Evolutionary conservation across 768 basidiomycete genomes (phyloP), one percentile per base, ranked within the genome.

Genomic region (Boletus sp.): DNA sequence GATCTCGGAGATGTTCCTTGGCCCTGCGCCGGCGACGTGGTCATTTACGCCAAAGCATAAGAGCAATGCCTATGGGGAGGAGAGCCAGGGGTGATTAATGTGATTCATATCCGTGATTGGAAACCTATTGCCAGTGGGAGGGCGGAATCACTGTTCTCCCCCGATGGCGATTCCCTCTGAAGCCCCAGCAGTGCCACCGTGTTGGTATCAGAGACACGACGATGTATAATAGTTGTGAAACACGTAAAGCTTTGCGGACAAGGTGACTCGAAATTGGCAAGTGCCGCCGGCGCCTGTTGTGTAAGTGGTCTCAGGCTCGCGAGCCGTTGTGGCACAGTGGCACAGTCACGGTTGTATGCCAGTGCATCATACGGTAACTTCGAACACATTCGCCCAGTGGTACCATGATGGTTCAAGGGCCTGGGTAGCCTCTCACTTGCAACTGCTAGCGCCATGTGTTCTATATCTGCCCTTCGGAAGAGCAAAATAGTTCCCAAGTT

Each of bases 1-100:
- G 75, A 86, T 99, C 46, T 90, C 90, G 1, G 92, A 95, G 74
- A 94, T 96, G 90, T 97, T 97, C 75, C 75, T 98, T 28, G 96
- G 95, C 1, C 88, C 88, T 55, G 82, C 84, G 1, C 94, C 92
- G 1, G 90, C 90, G 57, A 76, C 82, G 4, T 96, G 92, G 86
- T 74, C 76, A 7, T 98, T 97, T 73, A 85, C 83, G 14, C 94
- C 95, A 2, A 98, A 97, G 72, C 95, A 98, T 75, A 95, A 92
- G 75, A 94, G 92, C 60, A 98, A 97, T 69, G 77, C 90, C 1
- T 80, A 85, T 69, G 77, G 74, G 9, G 80, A 81, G 32, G 87
- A 87, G 54, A 80, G 76, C 55, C 87, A 90, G 64, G 90, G 83
- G 7, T 84, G 64, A 58, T 29, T 41, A 24, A 33, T 28, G 6